phyloP scores from a whole-genome alignment of 257 asterid genomes.

The Eustoma russellianum region DNA sequence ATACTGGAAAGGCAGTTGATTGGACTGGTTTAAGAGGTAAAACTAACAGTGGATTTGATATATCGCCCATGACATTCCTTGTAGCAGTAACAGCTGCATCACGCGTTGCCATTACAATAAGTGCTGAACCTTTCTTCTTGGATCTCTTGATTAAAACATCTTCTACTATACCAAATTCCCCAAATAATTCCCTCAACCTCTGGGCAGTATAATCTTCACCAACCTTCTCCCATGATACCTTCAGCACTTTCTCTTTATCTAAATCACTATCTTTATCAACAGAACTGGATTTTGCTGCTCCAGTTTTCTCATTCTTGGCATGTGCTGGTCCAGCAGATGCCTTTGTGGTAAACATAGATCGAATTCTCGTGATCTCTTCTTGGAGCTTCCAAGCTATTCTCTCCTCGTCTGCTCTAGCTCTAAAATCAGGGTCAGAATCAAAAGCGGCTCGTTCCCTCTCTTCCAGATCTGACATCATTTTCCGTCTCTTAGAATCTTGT shows the following conservation, averaged over 20 bases:
- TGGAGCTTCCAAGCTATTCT: conserved; percentile 46
- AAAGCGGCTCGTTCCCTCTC: conserved; percentile 60
- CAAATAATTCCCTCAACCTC: conserved; percentile 52
- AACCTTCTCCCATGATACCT: conserved; percentile 78
- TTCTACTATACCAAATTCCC: conserved; percentile 63
- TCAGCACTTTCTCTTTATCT: conserved; percentile 68
- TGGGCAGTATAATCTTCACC: conserved; percentile 64
- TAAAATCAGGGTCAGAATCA: conserved; percentile 28
- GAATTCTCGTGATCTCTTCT: conserved; percentile 58
- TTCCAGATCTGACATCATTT: conserved; percentile 77
- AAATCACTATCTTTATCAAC: conserved; percentile 27
- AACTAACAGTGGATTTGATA: conserved; percentile 73
- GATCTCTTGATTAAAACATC: conserved; percentile 69
- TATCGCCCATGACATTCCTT: conserved; percentile 57
- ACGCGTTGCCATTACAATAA: conserved; percentile 75
- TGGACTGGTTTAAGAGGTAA: conserved; percentile 54
- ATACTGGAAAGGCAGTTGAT: conserved; percentile 35
- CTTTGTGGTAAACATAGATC: conserved; percentile 37
- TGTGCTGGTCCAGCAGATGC: conserved; percentile 23
- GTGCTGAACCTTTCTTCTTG: conserved; percentile 79
- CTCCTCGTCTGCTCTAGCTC: conserved; percentile 29
- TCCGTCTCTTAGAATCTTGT: conserved; percentile 58
- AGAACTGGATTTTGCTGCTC: conserved; percentile 13
- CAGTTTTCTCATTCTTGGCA: conserved; percentile 21
- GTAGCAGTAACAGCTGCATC: conserved; percentile 52